Conservation (phyloP, 2,329 filamentous ascomycete species). For the Hirsutella thompsonii region DNA sequence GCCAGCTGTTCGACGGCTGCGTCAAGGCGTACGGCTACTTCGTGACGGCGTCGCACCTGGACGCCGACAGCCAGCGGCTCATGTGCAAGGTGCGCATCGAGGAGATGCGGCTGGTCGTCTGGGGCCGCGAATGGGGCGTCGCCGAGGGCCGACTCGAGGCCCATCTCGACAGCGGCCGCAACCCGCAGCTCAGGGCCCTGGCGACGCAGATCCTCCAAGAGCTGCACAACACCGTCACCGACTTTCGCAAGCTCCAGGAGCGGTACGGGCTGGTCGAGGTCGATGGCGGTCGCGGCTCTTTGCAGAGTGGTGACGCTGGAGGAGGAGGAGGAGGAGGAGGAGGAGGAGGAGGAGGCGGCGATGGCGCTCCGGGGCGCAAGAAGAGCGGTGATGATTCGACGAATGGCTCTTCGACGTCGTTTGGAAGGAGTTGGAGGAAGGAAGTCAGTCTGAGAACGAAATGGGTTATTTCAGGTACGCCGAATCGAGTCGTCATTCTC, state of each 20-base stretch:
- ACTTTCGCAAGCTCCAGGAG: constrained; percentile 27
- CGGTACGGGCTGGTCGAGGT: constrained; percentile 27
- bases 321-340: no score
- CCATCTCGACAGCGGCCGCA: constrained; percentile 23
- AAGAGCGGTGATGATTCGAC: no score
- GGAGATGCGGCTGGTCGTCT: constrained; percentile 33
- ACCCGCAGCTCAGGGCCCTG: constrained; percentile 23
- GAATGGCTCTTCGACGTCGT: no score
- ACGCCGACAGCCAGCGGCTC: constrained; percentile 27
- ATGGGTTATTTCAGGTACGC: constrained; percentile 29
- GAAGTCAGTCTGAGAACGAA: constrained; percentile 22
- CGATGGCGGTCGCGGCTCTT: not conserved
- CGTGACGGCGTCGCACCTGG: constrained; percentile 26
- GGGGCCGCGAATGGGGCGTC: constrained; percentile 35
- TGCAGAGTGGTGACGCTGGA: no score
- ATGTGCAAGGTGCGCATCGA: constrained; percentile 35
- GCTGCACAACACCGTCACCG: constrained; percentile 29
- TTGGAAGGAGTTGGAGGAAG: constrained; percentile 17
- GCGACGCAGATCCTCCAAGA: constrained; percentile 28
- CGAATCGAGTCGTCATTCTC: not conserved
- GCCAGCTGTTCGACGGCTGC: constrained; percentile 33
- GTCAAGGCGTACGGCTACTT: constrained; percentile 32
- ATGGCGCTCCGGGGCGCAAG: no score
- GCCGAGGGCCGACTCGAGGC: constrained; percentile 29
- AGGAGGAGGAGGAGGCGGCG: no score